Evolutionary conservation across 2,329 filamentous ascomycete genomes (phyloP).

Genomic region (Microdochium bolleyi): DNA sequence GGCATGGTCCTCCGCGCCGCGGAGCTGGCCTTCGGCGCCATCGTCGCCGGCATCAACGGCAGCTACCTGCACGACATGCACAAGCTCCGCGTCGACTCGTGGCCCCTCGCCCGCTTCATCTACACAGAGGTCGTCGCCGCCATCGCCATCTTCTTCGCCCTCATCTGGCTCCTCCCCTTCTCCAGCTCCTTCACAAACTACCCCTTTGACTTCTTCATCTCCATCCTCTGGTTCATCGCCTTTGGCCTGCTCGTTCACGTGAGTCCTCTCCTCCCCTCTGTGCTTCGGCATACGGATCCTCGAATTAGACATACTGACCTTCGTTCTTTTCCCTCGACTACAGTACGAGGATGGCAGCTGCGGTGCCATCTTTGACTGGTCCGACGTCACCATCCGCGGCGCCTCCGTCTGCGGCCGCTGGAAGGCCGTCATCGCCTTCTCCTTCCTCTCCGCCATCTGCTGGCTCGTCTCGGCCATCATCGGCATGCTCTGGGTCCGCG

Average conservation of each 20-base stretch:
- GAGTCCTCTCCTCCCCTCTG: conserved; percentile 19
- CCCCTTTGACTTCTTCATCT: conserved; percentile 62
- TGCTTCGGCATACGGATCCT: neutral
- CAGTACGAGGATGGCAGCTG: conserved; percentile 39
- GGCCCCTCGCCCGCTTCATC: conserved; percentile 59
- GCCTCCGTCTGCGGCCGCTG: conserved; percentile 55
- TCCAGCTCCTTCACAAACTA: conserved; percentile 60
- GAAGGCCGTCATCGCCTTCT: conserved; percentile 65
- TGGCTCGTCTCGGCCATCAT: conserved; percentile 61
- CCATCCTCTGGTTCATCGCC: conserved; percentile 60
- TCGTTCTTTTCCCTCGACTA: conserved; percentile 1
- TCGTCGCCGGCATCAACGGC: conserved; percentile 64
- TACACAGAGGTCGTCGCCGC: conserved; percentile 67
- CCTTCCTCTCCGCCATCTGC: conserved; percentile 61
- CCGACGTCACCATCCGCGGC: conserved; percentile 36
- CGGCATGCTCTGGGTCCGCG: conserved; percentile 45
- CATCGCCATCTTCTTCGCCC: conserved; percentile 57
- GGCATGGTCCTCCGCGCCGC: conserved; percentile 51
- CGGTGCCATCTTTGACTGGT: conserved; percentile 53
- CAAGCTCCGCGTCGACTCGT: conserved; percentile 30
- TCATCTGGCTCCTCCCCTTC: conserved; percentile 69
- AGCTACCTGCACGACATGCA: conserved; percentile 49
- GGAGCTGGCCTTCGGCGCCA: conserved; percentile 63
- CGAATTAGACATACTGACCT: conserved; percentile 2
- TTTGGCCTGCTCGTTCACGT: conserved; percentile 60